phyloP scores from a whole-genome alignment of 1,284 basidiomycete species.

The Schizopora paradoxa region DNA sequence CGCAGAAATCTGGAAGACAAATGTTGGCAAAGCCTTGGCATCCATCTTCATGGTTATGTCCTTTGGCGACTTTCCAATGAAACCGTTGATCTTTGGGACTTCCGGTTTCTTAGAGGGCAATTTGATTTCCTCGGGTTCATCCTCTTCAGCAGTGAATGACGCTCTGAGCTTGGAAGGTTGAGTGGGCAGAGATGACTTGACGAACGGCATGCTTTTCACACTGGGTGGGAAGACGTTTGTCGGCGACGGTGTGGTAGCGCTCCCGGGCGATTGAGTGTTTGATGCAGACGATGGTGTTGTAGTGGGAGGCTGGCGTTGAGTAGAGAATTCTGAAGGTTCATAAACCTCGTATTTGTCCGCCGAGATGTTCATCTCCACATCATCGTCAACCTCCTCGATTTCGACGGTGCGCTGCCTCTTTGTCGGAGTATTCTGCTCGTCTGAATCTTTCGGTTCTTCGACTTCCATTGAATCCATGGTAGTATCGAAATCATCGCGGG shows the following conservation, averaged over 20 bases:
- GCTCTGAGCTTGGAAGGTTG: constrained; percentile 69
- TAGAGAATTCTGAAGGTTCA: constrained; percentile 34
- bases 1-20: constrained; percentile 26
- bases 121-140: constrained; percentile 26
- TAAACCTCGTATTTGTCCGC: constrained; percentile 31
- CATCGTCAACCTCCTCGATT: constrained; percentile 32
- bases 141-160: constrained; percentile 48
- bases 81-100: constrained; percentile 27
- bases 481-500: no score
- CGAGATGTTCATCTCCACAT: constrained; percentile 22
- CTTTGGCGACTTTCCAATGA: constrained; percentile 21
- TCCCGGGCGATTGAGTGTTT: constrained; percentile 11
- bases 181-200: constrained; percentile 50
- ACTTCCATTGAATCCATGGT: no score
- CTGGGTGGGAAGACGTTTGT: constrained; percentile 10
- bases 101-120: constrained; percentile 17
- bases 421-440: constrained; percentile 13
- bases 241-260: constrained; percentile 4
- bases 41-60: constrained; percentile 22
- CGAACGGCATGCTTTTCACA: constrained; percentile 25
- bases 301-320: constrained; percentile 16
- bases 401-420: constrained; percentile 19
- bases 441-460: constrained; percentile 29
- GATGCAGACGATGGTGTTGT: constrained; percentile 13
- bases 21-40: constrained; percentile 23